Evolutionary conservation across 1,284 basidiomycete genomes (phyloP).

Genomic region (Heterobasidion irregulare): DNA sequence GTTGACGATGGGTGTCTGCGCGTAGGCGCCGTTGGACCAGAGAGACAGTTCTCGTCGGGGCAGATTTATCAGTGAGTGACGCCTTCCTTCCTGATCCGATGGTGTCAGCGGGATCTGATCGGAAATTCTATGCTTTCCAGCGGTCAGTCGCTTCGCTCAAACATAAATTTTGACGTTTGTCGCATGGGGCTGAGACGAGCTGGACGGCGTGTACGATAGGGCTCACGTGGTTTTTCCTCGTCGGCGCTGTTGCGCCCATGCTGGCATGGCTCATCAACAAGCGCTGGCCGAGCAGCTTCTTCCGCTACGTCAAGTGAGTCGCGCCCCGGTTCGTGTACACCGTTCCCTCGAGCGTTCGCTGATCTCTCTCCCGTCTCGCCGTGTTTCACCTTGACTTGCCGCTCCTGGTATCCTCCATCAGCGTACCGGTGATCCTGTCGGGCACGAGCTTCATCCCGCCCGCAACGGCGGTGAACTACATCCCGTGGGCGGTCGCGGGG

Average conservation of each 20-base stretch:
- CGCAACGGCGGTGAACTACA: conserved; percentile 34
- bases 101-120: not conserved
- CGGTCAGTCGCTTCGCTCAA: not conserved
- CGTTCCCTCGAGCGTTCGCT: not conserved
- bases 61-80: conserved; percentile 11
- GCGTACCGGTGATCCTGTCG: conserved; percentile 15
- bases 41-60: conserved; percentile 10
- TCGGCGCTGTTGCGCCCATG: conserved; percentile 35
- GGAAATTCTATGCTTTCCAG: conserved; percentile 2
- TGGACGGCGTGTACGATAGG: conserved; percentile 13
- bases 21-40: conserved; percentile 11
- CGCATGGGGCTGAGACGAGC: not conserved
- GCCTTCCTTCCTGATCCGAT: not conserved
- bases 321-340: conserved; percentile 2
- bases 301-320: conserved; percentile 34
- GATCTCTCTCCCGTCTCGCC: conserved; percentile 10
- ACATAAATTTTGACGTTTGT: not conserved
- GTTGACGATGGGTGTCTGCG: not conserved
- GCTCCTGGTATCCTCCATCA: not conserved
- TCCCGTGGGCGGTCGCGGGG: conserved; percentile 28
- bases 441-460: conserved; percentile 29
- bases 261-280: conserved; percentile 26
- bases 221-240: conserved; percentile 37
- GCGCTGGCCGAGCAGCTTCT: conserved; percentile 28
- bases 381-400: conserved; percentile 1